phyloP scores from a whole-genome alignment of 2,329 filamentous ascomycete species.

The Aurifilum marmelostoma region DNA sequence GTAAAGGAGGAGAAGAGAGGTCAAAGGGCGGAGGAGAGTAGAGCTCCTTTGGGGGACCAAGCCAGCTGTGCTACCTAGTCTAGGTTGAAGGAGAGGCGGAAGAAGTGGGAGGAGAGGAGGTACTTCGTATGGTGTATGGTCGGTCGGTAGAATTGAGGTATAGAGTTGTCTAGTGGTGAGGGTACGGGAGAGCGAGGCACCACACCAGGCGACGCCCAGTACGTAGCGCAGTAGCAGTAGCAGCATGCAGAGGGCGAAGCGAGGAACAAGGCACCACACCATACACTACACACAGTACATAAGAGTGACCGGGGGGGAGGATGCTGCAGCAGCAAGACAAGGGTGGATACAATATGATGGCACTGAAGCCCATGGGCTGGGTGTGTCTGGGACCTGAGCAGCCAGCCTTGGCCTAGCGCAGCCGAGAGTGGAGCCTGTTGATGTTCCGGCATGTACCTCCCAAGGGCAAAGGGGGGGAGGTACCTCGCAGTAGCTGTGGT shows the following conservation, averaged over 20 bases:
- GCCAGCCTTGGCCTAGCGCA: slow-evolving; percentile 17
- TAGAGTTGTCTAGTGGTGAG: slow-evolving; percentile 13
- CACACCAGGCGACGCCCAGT: slow-evolving; percentile 11
- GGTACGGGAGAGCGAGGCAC: slow-evolving; percentile 16
- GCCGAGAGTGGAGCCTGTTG: slow-evolving; percentile 2
- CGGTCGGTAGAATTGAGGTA: slow-evolving; percentile 3
- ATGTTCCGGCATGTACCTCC: neutral
- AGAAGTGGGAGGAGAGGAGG: slow-evolving; percentile 19
- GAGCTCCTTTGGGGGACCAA: slow-evolving; percentile 22
- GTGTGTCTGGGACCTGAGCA: slow-evolving; percentile 12
- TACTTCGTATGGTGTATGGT: slow-evolving; percentile 3
- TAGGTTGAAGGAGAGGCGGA: slow-evolving; percentile 17
- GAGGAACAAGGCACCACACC: slow-evolving; percentile 14
- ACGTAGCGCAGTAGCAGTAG: slow-evolving; percentile 17
- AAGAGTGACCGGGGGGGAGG: neutral
- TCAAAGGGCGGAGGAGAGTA: slow-evolving; percentile 8
- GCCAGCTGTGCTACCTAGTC: slow-evolving; percentile 23
- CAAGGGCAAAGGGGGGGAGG: neutral
- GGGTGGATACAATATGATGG: slow-evolving; percentile 21
- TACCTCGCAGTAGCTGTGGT: slow-evolving; percentile 4
- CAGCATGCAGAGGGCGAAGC: slow-evolving; percentile 13
- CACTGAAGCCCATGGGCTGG: slow-evolving; percentile 9
- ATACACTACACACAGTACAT: neutral
- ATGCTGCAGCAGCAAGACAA: slow-evolving; percentile 3
- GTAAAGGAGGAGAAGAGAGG: slow-evolving; percentile 21